Evolutionary conservation across 148 eudicot genomes (phyloP).

Genomic region (Dysphania ambrosioides): DNA sequence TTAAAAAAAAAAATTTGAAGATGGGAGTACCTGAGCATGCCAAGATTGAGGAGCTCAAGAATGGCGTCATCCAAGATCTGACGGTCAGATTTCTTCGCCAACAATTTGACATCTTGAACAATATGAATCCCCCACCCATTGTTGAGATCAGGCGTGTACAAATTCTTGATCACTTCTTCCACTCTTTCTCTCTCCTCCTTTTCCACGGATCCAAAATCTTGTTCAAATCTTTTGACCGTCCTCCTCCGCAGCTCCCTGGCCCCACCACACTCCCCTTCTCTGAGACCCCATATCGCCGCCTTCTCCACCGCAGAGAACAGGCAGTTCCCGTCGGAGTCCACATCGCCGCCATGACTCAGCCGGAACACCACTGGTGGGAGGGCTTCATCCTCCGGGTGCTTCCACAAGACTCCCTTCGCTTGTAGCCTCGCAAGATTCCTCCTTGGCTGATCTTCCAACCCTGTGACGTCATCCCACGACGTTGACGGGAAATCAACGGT

Average conservation of each 20-base stretch:
- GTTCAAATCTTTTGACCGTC: slow-evolving; percentile 57
- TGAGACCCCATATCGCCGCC: slow-evolving; percentile 28
- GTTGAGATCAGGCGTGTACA: slow-evolving; percentile 74
- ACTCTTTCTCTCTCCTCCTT: slow-evolving; percentile 41
- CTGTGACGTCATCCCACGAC: slow-evolving; percentile 65
- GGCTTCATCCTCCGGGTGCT: slow-evolving; percentile 41
- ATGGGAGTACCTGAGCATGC: slow-evolving; percentile 56
- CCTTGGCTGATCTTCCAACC: slow-evolving; percentile 59
- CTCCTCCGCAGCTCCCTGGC: slow-evolving; percentile 54
- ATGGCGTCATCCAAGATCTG: slow-evolving; percentile 49
- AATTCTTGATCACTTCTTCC: slow-evolving; percentile 50
- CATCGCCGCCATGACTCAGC: slow-evolving; percentile 78
- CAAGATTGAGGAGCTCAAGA: slow-evolving; percentile 52
- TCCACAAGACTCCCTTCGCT: slow-evolving; percentile 75
- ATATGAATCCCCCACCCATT: slow-evolving; percentile 87
- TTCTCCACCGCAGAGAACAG: slow-evolving; percentile 59
- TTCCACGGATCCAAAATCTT: slow-evolving; percentile 52
- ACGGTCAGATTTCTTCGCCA: slow-evolving; percentile 64
- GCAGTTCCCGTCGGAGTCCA: slow-evolving; percentile 88
- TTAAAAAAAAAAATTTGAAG: no score
- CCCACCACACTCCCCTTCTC: slow-evolving; percentile 4
- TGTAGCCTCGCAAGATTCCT: slow-evolving; percentile 42
- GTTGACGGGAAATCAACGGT: slow-evolving; percentile 28
- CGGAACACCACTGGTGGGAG: slow-evolving; percentile 45
- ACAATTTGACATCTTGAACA: slow-evolving; percentile 71